phyloP scores from a whole-genome alignment of 169 alveolate species.

The Perkinsus marinus region DNA sequence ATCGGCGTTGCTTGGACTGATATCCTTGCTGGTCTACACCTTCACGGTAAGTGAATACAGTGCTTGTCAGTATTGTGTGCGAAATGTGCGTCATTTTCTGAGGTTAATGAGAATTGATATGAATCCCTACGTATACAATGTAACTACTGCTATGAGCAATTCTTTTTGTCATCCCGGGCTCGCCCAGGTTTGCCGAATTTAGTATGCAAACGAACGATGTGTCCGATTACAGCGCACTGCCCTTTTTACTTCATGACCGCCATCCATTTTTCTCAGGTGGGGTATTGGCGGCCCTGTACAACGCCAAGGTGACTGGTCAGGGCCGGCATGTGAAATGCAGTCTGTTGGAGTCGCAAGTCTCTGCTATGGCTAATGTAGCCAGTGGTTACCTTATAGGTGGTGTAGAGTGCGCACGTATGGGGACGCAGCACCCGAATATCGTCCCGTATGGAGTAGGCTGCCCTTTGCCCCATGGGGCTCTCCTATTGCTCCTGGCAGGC shows the following conservation, averaged over 20 bases:
- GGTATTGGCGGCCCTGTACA: not conserved
- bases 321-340: not conserved
- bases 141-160: no score
- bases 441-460: not conserved
- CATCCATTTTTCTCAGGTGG: not conserved
- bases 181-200: no score
- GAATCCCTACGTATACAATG: no score
- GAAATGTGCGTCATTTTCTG: not conserved
- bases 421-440: not conserved
- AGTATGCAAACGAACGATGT: no score
- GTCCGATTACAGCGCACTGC: no score
- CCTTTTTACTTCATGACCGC: no score
- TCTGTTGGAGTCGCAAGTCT: not conserved
- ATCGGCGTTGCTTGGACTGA: not conserved
- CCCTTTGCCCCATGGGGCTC: not conserved
- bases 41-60: not conserved
- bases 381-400: not conserved
- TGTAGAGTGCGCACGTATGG: not conserved
- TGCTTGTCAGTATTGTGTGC: no score
- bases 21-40: not conserved
- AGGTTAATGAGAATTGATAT: no score
- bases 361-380: not conserved
- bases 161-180: no score
- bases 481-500: not conserved
- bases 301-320: not conserved